Base-by-base conservation (phyloP, 163 green algal species). In the Scenedesmus sp. region DNA sequence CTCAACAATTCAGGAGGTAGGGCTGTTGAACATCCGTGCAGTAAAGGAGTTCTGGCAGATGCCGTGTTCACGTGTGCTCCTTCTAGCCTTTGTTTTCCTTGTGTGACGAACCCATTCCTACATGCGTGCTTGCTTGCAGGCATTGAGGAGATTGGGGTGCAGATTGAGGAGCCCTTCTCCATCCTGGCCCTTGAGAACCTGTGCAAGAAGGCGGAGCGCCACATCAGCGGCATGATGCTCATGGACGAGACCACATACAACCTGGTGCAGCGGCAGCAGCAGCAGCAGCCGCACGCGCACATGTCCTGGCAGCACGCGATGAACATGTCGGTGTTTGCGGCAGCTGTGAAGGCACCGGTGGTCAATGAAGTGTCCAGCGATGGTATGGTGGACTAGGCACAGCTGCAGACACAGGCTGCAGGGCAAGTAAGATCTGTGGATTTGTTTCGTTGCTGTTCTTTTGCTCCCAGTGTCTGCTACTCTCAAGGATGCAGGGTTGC, bases 181-280 rank as follows among this genome's bases (percentile, higher is more conserved):
- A 93, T 93, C 74, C 87, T 94, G 74, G 84, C 92, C 15, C 87
- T 94, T 5, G 89, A 93, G 26, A 67, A 93, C n/a, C 73, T 94
- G 67, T 84, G 70, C 70, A 87, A 26, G 46, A 86, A 91, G 88
- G 88, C 88, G 18, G 88, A 92, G 88, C 82, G 88, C 26, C 88
- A 92, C 60, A 92, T 92, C n/a, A 83, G 60, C 56, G 88, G 79
- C 66, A 92, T 92, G 88, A 87, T 91, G 87, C 26, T 91, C 70
- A 92, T 92, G 79, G 88, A 92, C 62, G 57, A 87, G 20, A 83
- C 60, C 59, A 83, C 79, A 56, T 70, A 60, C n/a, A 34, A 59
- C 16, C 79, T 88, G 60, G 88, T 92, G 57, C 46, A 82, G 79
- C 77, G 84, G 26, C 60, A 88, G 79, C 64, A 87, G 59, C 59